These are phyloP conservation scores for Rosa multiflora DNA, from an alignment of 306 rosid genomes.

Conservation along the genomic window DNA sequence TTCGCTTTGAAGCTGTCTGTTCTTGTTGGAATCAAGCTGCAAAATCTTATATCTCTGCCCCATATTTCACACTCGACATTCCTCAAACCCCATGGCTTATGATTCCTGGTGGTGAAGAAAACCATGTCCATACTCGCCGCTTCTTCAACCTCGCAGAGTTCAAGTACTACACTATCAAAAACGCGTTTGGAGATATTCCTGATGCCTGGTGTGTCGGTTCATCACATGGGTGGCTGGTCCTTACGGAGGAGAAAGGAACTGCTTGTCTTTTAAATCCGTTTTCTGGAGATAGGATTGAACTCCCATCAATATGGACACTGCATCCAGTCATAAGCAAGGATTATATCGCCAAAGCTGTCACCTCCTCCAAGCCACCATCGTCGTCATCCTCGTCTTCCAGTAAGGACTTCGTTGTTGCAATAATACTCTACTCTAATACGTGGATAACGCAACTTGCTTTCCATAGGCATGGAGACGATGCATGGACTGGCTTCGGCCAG, in stretches of 20 bases:
- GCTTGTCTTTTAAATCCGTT: background rate
- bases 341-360: background rate
- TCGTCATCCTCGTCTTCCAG: background rate
- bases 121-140: background rate
- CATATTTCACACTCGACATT: background rate
- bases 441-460: background rate
- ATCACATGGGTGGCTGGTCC: slow-evolving; percentile 12
- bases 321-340: background rate
- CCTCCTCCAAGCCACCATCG: background rate
- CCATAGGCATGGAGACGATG: background rate
- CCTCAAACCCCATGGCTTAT: slow-evolving; percentile 15
- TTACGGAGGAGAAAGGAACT: background rate
- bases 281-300: background rate
- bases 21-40: slow-evolving; percentile 2
- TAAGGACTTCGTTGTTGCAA: background rate
- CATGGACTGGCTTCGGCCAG: background rate
- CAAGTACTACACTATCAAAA: background rate
- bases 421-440: background rate
- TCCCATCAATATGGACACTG: background rate
- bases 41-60: background rate
- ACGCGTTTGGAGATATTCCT: background rate
- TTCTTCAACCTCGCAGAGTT: background rate
- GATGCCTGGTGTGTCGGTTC: slow-evolving; percentile 7
- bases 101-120: background rate
- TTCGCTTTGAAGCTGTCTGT: background rate